These are phyloP conservation scores for Sporothrix brunneoviolacea DNA, from an alignment of 2,329 filamentous ascomycete species.

Conservation along the genomic window DNA sequence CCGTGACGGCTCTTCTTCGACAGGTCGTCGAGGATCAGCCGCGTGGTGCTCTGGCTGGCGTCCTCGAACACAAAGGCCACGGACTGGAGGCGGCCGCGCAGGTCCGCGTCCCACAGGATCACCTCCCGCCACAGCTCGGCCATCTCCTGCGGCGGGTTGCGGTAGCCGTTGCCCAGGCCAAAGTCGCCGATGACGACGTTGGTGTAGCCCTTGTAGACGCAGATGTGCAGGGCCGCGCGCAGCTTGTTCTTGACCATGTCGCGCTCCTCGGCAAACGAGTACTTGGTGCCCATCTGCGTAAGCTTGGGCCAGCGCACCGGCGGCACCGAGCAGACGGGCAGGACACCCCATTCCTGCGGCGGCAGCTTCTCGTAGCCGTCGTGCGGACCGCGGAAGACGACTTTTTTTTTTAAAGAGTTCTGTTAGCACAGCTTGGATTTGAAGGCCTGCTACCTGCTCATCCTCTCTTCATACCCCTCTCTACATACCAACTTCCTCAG, in stretches of 20 bases:
- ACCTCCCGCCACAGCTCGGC: slow-evolving; percentile 61
- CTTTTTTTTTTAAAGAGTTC: too few species aligned
- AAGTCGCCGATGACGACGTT: slow-evolving; percentile 58
- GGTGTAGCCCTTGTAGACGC: slow-evolving; percentile 51
- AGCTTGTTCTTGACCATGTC: slow-evolving; percentile 69
- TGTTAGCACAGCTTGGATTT: too few species aligned
- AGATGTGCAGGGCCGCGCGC: slow-evolving; percentile 62
- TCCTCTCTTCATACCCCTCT: too few species aligned
- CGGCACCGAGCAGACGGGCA: slow-evolving; percentile 68
- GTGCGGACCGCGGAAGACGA: slow-evolving; percentile 66
- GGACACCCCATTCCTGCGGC: slow-evolving; percentile 44
- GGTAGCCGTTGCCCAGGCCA: slow-evolving; percentile 55
- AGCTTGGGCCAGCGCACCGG: slow-evolving; percentile 69
- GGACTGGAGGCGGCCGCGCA: slow-evolving; percentile 54
- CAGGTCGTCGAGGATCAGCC: slow-evolving; percentile 48
- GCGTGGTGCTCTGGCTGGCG: slow-evolving; percentile 44
- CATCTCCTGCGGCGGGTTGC: slow-evolving; percentile 59
- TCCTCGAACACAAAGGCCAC: slow-evolving; percentile 62
- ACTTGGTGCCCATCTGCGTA: slow-evolving; percentile 57
- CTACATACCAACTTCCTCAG: slow-evolving; percentile 59
- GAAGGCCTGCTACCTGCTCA: too few species aligned
- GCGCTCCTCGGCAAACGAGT: slow-evolving; percentile 65
- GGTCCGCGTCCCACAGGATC: slow-evolving; percentile 55
- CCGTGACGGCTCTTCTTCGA: slow-evolving; percentile 38
- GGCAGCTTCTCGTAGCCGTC: slow-evolving; percentile 55